A percentile compares a stretch with the other conserved stretches of the same genome.
Conservation (phyloP, 2,329 filamentous ascomycete genomes). For the Lachnellula subtilissima region DNA sequence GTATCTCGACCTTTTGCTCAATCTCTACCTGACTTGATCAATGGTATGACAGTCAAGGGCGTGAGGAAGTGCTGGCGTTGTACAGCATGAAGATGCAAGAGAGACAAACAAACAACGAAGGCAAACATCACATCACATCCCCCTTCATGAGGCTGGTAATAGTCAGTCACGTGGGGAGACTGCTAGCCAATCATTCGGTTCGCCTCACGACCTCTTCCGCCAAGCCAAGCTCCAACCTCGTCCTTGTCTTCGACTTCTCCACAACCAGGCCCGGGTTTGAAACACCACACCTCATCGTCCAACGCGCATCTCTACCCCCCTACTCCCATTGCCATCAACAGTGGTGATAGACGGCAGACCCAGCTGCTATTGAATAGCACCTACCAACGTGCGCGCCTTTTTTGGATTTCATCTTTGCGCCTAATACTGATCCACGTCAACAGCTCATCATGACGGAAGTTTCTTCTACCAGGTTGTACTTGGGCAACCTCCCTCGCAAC, state of each 20-base stretch:
- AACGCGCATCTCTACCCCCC: background rate
- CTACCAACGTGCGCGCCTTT: conserved; percentile 2
- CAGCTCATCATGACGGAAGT: conserved; percentile 66
- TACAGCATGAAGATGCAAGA: background rate
- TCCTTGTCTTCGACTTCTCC: background rate
- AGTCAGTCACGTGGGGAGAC: background rate
- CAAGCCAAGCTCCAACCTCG: background rate
- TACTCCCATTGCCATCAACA: background rate
- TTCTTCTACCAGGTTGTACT: conserved; percentile 89
- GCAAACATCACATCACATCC: background rate
- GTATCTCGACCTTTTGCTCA: no score
- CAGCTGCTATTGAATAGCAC: background rate
- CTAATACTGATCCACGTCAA: background rate
- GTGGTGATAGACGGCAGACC: background rate
- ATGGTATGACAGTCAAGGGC: no score
- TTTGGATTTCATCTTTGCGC: background rate
- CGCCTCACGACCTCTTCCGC: background rate
- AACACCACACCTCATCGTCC: background rate
- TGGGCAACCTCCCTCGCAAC: conserved; percentile 95
- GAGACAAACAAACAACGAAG: background rate
- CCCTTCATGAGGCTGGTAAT: background rate
- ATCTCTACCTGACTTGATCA: no score
- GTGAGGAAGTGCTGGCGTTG: no score
- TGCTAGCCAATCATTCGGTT: background rate
- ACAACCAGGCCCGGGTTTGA: background rate